phyloP scores from a whole-genome alignment of 2,329 filamentous ascomycete species.

The Polytolypa hystricis region DNA sequence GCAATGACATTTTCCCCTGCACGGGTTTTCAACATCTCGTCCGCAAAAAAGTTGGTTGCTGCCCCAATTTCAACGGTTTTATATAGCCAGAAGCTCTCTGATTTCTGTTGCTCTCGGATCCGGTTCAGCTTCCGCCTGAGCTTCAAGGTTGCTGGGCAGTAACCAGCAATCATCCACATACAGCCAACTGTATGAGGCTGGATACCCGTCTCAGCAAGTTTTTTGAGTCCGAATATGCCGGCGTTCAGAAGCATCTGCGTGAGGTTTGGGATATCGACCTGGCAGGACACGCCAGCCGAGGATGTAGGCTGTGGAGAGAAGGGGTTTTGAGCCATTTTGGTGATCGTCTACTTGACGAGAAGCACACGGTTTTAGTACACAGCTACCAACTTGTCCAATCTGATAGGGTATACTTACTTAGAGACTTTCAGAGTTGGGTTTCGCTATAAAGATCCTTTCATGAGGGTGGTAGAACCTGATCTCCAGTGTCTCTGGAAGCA shows the following conservation, averaged over 20 bases:
- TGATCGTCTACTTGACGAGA: too few relatives aligned
- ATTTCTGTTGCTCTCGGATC: neutral
- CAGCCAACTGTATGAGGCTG: neutral
- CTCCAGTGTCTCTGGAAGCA: too few relatives aligned
- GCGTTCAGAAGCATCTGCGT: neutral
- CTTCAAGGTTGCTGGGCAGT: neutral
- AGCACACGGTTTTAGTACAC: too few relatives aligned
- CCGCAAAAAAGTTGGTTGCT: neutral
- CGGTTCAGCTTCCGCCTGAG: neutral
- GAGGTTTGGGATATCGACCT: neutral
- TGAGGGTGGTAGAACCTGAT: too few relatives aligned
- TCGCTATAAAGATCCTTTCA: too few relatives aligned
- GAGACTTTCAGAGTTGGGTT: too few relatives aligned
- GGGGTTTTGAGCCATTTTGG: too few relatives aligned
- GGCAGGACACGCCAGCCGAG: too few relatives aligned
- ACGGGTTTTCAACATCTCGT: neutral
- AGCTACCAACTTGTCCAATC: too few relatives aligned
- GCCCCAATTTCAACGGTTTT: neutral
- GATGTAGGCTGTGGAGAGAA: too few relatives aligned
- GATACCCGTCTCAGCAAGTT: neutral
- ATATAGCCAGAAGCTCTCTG: neutral
- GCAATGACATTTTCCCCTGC: neutral
- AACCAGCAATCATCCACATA: neutral
- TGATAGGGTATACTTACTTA: too few relatives aligned
- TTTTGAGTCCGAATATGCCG: neutral